phyloP scores from a whole-genome alignment of 2,329 filamentous ascomycete species.

The Colletotrichum scovillei region DNA sequence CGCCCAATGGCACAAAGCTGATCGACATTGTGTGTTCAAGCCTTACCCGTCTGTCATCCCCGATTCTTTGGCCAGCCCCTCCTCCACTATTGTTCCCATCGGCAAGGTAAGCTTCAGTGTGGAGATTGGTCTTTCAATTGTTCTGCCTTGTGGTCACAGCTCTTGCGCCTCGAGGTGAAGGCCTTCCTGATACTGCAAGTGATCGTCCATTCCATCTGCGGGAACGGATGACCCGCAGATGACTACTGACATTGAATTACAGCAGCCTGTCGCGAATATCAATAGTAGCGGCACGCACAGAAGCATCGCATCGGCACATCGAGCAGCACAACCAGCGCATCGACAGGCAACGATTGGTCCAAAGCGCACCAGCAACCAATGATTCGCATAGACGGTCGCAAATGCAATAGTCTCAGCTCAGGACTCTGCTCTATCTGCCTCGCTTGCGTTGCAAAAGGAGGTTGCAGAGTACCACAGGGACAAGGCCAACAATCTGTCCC shows the following conservation, averaged over 20 bases:
- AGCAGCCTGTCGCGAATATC: background rate
- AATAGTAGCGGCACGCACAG: background rate
- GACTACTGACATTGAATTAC: background rate
- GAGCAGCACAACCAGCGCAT: background rate
- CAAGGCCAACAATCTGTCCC: background rate
- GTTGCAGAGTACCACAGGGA: background rate
- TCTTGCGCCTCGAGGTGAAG: background rate
- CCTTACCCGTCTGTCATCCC: slow-evolving; percentile 5
- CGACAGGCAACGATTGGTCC: background rate
- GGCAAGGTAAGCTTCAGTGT: background rate
- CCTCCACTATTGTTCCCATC: background rate
- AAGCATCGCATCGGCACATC: background rate
- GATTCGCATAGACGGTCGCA: background rate
- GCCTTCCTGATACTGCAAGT: background rate
- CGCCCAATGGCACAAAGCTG: slow-evolving; percentile 3
- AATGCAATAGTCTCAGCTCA: background rate
- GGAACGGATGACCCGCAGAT: background rate
- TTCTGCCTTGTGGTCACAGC: background rate
- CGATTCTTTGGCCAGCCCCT: background rate
- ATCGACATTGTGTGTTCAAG: slow-evolving; percentile 1
- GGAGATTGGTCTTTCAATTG: background rate
- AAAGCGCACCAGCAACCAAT: background rate
- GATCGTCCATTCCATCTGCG: background rate
- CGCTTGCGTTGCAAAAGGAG: background rate
- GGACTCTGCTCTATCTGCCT: background rate